phyloP scores from a whole-genome alignment of 2,329 filamentous ascomycete genomes.

The Calonectria pseudoreteaudii region DNA sequence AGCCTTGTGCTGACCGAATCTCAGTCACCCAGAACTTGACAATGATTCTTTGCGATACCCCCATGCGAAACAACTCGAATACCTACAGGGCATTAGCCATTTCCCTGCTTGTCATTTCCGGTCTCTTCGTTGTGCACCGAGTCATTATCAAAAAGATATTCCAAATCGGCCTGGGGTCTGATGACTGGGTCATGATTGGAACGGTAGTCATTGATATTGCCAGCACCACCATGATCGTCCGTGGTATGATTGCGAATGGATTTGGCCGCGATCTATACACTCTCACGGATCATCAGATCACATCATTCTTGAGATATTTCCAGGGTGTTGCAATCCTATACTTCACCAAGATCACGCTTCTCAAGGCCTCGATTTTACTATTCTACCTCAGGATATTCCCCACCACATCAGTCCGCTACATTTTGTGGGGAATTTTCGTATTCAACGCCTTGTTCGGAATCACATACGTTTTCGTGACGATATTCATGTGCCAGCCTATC shows the following conservation, averaged over 20 bases:
- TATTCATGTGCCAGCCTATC: constrained; percentile 66
- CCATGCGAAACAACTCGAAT: not conserved
- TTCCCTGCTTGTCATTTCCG: not conserved
- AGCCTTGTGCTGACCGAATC: not conserved
- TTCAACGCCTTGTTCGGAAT: constrained; percentile 49
- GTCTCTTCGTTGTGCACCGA: not conserved
- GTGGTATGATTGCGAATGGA: not conserved
- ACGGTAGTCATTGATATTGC: not conserved
- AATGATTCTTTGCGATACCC: not conserved
- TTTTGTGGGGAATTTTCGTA: not conserved
- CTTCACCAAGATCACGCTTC: constrained; percentile 47
- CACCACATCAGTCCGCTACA: not conserved
- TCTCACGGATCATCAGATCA: not conserved
- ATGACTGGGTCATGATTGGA: not conserved
- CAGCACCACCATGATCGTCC: not conserved
- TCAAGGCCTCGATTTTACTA: not conserved
- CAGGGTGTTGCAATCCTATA: not conserved
- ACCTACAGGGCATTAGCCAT: not conserved
- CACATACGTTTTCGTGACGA: constrained; percentile 54
- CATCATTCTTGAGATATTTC: not conserved
- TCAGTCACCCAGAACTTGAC: not conserved
- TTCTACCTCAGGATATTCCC: constrained; percentile 2
- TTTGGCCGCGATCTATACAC: not conserved
- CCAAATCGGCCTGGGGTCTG: constrained; percentile 58
- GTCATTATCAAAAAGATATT: not conserved